A percentile compares a stretch with the other conserved stretches of the same genome.
These are phyloP conservation scores for Millerozyma miso DNA, from an alignment of 805 yeast species.

Conservation along the genomic window DNA sequence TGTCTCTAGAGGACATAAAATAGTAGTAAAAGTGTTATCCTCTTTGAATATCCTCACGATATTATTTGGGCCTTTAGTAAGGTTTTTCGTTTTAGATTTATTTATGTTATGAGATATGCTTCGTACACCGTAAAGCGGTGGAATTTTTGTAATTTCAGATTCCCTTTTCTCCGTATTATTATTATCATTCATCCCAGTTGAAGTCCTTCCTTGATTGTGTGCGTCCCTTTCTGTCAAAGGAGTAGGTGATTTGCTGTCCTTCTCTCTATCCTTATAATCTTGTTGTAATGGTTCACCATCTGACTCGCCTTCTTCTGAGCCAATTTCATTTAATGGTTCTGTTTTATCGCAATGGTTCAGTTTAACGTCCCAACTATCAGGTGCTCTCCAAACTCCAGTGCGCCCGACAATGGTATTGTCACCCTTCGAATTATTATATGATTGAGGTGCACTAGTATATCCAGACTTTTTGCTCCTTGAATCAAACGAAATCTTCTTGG, in stretches of 20 bases:
- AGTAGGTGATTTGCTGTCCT: not conserved
- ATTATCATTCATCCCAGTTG: not conserved
- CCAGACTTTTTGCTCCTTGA: not conserved
- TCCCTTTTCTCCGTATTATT: not conserved
- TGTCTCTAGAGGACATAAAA: conserved; percentile 74
- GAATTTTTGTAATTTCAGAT: not conserved
- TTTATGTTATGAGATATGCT: not conserved
- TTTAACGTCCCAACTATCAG: conserved; percentile 48
- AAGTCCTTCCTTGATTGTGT: not conserved
- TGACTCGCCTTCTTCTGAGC: conserved; percentile 1
- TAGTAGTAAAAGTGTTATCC: conserved; percentile 80
- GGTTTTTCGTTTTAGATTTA: conserved; percentile 1
- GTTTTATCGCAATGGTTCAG: conserved; percentile 10
- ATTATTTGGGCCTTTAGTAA: conserved; percentile 32
- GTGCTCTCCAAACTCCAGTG: conserved; percentile 36
- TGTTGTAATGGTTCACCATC: conserved; percentile 9
- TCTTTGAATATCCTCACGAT: conserved; percentile 73
- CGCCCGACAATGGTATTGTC: conserved; percentile 3
- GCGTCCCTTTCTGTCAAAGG: not conserved
- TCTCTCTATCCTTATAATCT: conserved; percentile 9
- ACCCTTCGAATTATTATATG: not conserved
- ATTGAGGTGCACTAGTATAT: conserved; percentile 1
- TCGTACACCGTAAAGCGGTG: not conserved
- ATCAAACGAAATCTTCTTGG: not conserved
- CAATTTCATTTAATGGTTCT: conserved; percentile 1